Conservation (phyloP, 805 yeast species). For the Kluyveromyces siamensis region DNA sequence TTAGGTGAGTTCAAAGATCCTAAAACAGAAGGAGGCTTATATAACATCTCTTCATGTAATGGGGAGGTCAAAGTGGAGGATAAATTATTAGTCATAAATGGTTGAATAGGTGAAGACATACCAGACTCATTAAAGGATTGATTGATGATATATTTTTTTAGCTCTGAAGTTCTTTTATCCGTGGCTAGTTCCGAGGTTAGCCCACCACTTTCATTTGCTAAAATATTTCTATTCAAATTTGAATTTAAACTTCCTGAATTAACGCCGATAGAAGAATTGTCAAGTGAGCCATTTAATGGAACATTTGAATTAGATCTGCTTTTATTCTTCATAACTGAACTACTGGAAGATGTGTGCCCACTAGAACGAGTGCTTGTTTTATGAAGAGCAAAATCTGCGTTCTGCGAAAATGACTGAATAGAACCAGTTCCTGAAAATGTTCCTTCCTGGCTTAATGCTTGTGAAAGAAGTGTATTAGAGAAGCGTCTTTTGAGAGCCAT, state of each 20-base stretch:
- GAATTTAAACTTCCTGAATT: background rate
- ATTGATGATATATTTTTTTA: background rate
- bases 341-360: background rate
- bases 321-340: background rate
- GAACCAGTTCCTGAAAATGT: background rate
- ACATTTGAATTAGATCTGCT: constrained; percentile 3
- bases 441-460: constrained; percentile 1
- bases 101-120: background rate
- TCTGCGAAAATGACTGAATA: background rate
- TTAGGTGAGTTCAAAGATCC: background rate
- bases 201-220: background rate
- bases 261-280: background rate
- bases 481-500: constrained; percentile 15
- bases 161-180: background rate
- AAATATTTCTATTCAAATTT: background rate
- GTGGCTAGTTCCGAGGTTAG: background rate
- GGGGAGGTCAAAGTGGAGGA: background rate
- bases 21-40: constrained; percentile 5
- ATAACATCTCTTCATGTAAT: constrained; percentile 3
- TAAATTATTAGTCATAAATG: background rate
- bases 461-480: constrained; percentile 10
- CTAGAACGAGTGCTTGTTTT: constrained; percentile 2
- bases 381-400: background rate
- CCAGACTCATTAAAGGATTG: background rate
- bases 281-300: background rate